phyloP scores from a whole-genome alignment of 2,329 filamentous ascomycete species.

The Diaporthe sp. region DNA sequence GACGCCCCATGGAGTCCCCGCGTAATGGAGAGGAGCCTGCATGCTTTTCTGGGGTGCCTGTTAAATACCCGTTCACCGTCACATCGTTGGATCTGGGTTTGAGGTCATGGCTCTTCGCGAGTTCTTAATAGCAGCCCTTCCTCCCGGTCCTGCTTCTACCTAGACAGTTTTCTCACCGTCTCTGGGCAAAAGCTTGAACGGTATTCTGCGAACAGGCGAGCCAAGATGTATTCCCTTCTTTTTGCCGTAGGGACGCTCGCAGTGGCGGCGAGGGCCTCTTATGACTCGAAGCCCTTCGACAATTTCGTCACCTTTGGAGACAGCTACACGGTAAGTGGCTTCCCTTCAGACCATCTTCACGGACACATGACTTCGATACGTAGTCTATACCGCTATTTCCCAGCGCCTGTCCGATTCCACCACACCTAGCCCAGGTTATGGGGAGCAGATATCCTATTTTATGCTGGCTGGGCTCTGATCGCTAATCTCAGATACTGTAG shows the following conservation, averaged over 20 bases:
- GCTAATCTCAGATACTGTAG: neutral
- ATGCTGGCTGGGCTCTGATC: neutral
- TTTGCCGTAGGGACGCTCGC: conserved; percentile 1
- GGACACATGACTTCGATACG: neutral
- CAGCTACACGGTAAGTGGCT: conserved; percentile 70
- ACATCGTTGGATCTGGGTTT: neutral
- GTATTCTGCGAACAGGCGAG: neutral
- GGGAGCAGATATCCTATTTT: neutral
- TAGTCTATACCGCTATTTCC: neutral
- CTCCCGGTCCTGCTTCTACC: neutral
- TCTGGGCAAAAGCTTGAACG: neutral
- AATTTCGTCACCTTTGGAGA: conserved; percentile 80
- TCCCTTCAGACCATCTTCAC: neutral
- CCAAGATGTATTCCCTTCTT: conserved; percentile 23
- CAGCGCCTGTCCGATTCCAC: neutral
- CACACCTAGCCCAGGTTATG: neutral
- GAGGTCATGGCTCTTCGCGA: neutral
- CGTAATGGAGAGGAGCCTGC: neutral
- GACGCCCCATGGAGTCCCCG: neutral
- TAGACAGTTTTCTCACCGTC: too few relatives aligned
- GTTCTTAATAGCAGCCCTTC: neutral
- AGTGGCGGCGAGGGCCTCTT: conserved; percentile 29
- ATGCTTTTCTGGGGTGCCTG: neutral
- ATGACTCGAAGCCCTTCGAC: conserved; percentile 61
- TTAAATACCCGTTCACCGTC: neutral